These are phyloP conservation scores for Jasminum sambac DNA, from an alignment of 257 asterid species.

Conservation along the genomic window DNA sequence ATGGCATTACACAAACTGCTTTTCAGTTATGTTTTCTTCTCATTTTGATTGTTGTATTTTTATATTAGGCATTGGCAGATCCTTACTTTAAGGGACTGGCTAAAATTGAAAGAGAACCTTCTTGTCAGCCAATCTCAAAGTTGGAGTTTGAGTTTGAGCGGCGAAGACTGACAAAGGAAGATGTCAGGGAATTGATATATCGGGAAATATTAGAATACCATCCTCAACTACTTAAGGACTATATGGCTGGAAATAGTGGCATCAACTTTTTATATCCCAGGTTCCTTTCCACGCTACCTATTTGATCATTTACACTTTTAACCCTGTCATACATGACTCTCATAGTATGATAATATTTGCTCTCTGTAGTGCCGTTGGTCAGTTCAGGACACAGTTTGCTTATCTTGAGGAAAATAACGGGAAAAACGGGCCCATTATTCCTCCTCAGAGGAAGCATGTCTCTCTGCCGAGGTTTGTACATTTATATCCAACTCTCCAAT, in stretches of 20 bases:
- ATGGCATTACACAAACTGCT: not conserved
- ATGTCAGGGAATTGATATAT: constrained; percentile 73
- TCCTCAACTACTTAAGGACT: constrained; percentile 87
- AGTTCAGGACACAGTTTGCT: constrained; percentile 78
- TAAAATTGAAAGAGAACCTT: constrained; percentile 87
- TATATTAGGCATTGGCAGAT: constrained; percentile 75
- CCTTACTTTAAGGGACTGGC: constrained; percentile 91
- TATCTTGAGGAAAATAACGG: constrained; percentile 80
- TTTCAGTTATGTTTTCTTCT: not conserved
- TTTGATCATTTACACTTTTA: constrained; percentile 10
- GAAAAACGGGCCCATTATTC: constrained; percentile 64
- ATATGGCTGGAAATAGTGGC: constrained; percentile 70
- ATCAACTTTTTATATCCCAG: constrained; percentile 83
- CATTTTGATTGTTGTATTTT: not conserved
- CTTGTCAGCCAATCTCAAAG: constrained; percentile 85
- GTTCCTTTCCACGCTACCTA: constrained; percentile 32
- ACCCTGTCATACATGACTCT: constrained; percentile 9
- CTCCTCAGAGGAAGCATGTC: constrained; percentile 78
- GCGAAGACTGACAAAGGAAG: constrained; percentile 82
- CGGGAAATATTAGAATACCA: constrained; percentile 90
- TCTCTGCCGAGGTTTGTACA: constrained; percentile 78
- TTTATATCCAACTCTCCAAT: not conserved
- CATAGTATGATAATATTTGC: constrained; percentile 1
- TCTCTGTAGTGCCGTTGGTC: constrained; percentile 70
- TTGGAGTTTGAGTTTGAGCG: constrained; percentile 92